Evolutionary conservation across 108 stramenopile species (phyloP), one percentile per base, ranked within the genome.

Genomic region (Schizochytrium sp.): DNA sequence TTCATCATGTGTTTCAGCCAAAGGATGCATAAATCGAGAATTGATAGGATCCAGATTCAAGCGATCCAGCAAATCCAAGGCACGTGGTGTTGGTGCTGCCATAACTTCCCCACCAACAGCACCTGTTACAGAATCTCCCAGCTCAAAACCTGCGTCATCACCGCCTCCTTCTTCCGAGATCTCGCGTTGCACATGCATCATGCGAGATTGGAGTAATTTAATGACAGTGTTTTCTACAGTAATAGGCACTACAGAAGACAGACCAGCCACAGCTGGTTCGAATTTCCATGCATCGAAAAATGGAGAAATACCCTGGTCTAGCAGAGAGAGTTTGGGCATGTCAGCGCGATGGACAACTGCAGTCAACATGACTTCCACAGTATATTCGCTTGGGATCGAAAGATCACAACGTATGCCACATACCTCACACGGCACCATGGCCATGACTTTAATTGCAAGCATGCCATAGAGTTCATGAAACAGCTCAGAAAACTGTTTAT

Each of bases 391-490:
- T 10, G 76, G 76, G 55, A 83, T 83, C 5, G 76, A 55, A 10
- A 83, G 53, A 53, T 83, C 76, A 40, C 47, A 49, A 8, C 50
- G 47, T 5, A 83, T 10, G 15, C 76, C 76, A 42, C 50, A 13
- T 53, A 83, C 76, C 50, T 55, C 53, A 2, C 76, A 40, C 47
- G 76, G 76, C 1, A 83, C 76, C 50, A 55, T 55, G 47, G 76
- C 50, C 47, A 83, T 55, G 38, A 83, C 15, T 28, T 83, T 83
- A 10, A 83, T 8, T 10, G 76, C 76, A 10, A 97, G 93, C 87
- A 94, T 96, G 7, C 94, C 91, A 88, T 95, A 94, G 42, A 97
- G 89, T 45, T 96, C 96, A 91, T 96, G 96, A 90, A 97, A 97
- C 0, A 96, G 91, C 28, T 92, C 92, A 2, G 95, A 93, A 59